A percentile compares a stretch with the other conserved stretches of the same genome.
Evolutionary conservation across 139 green algal genomes (phyloP).

Genomic region (Closterium sp.): DNA sequence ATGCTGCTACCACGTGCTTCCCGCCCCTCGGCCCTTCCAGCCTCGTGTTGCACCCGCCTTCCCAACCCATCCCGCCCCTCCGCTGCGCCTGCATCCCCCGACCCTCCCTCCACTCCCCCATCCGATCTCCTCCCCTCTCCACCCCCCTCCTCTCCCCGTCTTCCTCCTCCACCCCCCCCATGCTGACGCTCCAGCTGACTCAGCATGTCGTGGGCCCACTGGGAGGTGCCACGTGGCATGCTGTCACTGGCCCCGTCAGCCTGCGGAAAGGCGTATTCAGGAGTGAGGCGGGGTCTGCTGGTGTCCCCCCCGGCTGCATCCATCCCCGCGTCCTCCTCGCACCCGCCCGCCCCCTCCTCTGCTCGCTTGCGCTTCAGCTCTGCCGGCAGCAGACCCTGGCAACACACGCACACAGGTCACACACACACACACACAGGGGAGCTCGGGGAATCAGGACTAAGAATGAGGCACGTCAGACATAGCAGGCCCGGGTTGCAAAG

Average conservation of each 20-base stretch:
- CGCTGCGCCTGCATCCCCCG: not conserved
- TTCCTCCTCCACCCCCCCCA: not conserved
- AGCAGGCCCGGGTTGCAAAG: no score
- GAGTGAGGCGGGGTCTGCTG: not conserved
- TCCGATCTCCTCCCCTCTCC: not conserved
- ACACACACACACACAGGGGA: no score
- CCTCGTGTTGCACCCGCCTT: not conserved
- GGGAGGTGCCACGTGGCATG: not conserved
- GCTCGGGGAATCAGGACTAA: no score
- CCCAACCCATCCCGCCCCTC: no score
- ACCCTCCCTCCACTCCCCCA: not conserved
- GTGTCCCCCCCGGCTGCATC: not conserved
- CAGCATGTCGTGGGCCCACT: not conserved
- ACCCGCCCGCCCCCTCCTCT: not conserved
- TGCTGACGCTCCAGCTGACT: not conserved
- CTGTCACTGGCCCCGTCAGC: not conserved
- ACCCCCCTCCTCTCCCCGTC: not conserved
- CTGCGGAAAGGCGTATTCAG: not conserved
- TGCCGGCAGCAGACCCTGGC: not conserved
- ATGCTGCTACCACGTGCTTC: not conserved
- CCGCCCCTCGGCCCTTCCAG: not conserved
- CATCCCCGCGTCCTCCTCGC: not conserved
- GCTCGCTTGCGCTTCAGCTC: not conserved
- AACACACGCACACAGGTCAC: not conserved
- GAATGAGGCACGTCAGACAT: no score